Evolutionary conservation across 1,284 basidiomycete species (phyloP).

Genomic region (Leccinum pachyderme): DNA sequence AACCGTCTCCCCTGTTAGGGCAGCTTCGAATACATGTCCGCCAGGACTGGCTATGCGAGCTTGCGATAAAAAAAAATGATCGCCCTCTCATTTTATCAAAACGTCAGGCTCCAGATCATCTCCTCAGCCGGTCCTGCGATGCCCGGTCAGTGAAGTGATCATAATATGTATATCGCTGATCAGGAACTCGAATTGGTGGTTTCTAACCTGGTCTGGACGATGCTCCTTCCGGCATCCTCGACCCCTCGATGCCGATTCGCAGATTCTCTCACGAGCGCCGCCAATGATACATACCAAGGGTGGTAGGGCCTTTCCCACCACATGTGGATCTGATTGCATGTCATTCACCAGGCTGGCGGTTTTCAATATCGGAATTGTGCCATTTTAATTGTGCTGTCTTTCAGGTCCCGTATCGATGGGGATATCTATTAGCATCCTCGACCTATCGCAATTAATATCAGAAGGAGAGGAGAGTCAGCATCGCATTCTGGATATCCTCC

Average conservation of each 20-base stretch:
- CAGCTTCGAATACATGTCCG: not conserved
- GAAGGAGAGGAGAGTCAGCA: conserved; percentile 2
- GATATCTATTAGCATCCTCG: conserved; percentile 9
- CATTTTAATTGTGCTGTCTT: conserved; percentile 4
- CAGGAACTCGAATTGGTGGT: conserved; percentile 15
- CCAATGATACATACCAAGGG: not conserved
- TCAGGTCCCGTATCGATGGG: conserved; percentile 1
- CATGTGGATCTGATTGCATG: conserved; percentile 10
- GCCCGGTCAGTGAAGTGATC: conserved; percentile 15
- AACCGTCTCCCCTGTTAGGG: not conserved
- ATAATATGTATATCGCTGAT: conserved; percentile 23
- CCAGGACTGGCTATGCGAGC: not conserved
- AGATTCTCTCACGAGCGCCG: conserved; percentile 28
- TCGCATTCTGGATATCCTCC: conserved; percentile 3
- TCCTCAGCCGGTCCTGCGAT: not conserved
- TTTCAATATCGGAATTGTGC: conserved; percentile 22
- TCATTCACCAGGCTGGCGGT: conserved; percentile 3
- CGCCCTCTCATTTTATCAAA: not conserved
- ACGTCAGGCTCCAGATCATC: not conserved
- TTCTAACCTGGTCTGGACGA: conserved; percentile 9
- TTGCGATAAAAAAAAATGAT: not conserved
- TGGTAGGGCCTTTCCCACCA: conserved; percentile 1
- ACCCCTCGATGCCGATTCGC: conserved; percentile 12
- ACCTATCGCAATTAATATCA: conserved; percentile 22
- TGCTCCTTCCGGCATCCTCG: conserved; percentile 5